Percentiles rank a stretch among this genome's conserved stretches.
phyloP scores from a whole-genome alignment of 352 stramenopile species.

The Globisporangium cystogenes region DNA sequence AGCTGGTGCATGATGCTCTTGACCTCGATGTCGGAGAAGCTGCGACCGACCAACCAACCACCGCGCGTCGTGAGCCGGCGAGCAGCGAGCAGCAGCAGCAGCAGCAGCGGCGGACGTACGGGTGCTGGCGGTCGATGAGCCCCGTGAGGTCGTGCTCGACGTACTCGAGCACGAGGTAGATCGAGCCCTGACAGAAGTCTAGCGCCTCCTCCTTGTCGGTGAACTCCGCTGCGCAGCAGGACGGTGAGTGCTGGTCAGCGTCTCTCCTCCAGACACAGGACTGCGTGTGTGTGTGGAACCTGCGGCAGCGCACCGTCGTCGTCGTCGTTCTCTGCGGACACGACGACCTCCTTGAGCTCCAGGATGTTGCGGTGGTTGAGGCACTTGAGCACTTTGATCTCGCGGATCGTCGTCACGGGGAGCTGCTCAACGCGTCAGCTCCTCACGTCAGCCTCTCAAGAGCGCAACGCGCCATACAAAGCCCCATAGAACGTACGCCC shows the following conservation, averaged over 20 bases:
- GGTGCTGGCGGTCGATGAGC: slow-evolving; percentile 81
- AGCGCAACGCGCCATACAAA: neutral
- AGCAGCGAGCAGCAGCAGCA: too few species aligned
- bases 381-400: slow-evolving; percentile 98
- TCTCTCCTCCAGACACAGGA: too few species aligned
- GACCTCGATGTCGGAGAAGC: slow-evolving; percentile 82
- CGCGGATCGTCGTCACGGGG: slow-evolving; percentile 94
- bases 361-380: slow-evolving; percentile 95
- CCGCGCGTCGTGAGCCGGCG: neutral
- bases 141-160: slow-evolving; percentile 87
- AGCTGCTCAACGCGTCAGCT: slow-evolving; percentile 40
- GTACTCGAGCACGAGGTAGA: slow-evolving; percentile 87
- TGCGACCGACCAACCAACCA: slow-evolving; percentile 13
- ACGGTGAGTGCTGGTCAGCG: neutral
- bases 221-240: slow-evolving; percentile 26
- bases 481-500: slow-evolving; percentile 37
- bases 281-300: neutral
- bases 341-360: slow-evolving; percentile 94
- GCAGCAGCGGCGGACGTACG: slow-evolving; percentile 53
- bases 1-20: slow-evolving; percentile 87
- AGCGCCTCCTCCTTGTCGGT: slow-evolving; percentile 79
- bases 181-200: slow-evolving; percentile 83
- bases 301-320: slow-evolving; percentile 46
- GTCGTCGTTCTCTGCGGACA: slow-evolving; percentile 82
- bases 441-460: too few species aligned